Base-by-base conservation (phyloP, 2,329 filamentous ascomycete genomes). In the Claviceps sp. region DNA sequence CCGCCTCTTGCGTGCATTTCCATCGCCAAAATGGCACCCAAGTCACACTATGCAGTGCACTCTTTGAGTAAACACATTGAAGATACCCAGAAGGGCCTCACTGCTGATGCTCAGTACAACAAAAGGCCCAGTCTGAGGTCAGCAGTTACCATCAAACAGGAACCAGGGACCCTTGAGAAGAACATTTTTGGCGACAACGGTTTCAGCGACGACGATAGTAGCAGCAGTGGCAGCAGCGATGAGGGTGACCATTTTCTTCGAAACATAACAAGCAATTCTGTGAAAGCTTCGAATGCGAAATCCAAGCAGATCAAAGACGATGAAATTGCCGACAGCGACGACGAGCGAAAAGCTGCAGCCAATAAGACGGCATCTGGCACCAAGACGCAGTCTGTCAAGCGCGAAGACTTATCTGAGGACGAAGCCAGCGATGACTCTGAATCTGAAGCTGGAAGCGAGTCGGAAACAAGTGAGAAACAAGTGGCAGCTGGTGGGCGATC, bases 261-360 rank as follows among this genome's bases (percentile, higher is more conserved):
- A 50, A 69, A 67, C 53, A 61, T 69, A 40, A 50, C 41, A 54
- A 56, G 46, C 45, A 56, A 41, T 42, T 50, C 53, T 48, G 46
- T 42, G 16, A 57, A 55, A 17, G 55, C 55, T 40, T 43, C 51
- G 41, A 47, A 54, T n/a, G 8, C 50, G 48, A 46, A 56, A 53
- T 39, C 62, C 51, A 62, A 61, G 52, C 57, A 60, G 53, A 61
- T 56, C 61, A 65, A 65, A 56, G 55, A 64, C 44, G 65, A 68
- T 22, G 69, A 71, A 55, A 70, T 72, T 54, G 68, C 68, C 59
- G 69, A 72, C 52, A 72, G 69, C 58, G 68, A 72, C 57, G 65
- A 58, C 58, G 69, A 70, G 54, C 65, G 65, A 51, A 62, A 61
- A 47, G 56, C 63, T 40, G 55, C 61, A 17, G 56, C 60, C 37